Percentiles rank a stretch among this genome's conserved stretches.
Evolutionary conservation across 805 yeast genomes (phyloP).

Genomic region (Starmerella stigmatis): DNA sequence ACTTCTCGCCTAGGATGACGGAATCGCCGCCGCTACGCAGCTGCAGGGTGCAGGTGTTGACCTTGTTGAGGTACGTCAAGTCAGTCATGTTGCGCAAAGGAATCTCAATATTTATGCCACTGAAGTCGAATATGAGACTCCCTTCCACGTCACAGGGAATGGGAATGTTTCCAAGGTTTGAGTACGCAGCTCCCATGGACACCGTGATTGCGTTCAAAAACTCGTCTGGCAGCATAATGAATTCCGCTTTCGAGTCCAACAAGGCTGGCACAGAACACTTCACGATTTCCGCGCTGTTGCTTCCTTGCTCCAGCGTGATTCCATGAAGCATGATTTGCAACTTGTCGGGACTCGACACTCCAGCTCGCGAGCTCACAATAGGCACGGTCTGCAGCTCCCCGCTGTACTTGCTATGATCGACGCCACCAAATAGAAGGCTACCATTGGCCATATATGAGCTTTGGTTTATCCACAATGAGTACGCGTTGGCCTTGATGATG

Average conservation of each 20-base stretch:
- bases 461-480: neutral
- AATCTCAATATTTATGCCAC: neutral
- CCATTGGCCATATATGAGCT: neutral
- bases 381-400: neutral
- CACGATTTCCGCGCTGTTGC: neutral
- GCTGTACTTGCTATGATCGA: neutral
- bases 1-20: neutral
- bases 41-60: no score
- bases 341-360: neutral
- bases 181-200: neutral
- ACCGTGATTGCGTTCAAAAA: neutral
- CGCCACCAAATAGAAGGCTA: neutral
- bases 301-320: neutral
- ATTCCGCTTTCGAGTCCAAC: neutral
- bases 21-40: neutral
- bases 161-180: no score
- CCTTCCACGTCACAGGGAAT: neutral
- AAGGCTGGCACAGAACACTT: neutral
- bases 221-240: neutral
- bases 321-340: neutral
- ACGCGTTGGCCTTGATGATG: neutral
- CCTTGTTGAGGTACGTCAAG: neutral
- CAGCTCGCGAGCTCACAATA: neutral
- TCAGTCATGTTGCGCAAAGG: neutral
- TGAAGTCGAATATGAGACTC: neutral